Conservation (phyloP, 2,329 filamentous ascomycete species). For the Pestalotiopsis sp. region DNA sequence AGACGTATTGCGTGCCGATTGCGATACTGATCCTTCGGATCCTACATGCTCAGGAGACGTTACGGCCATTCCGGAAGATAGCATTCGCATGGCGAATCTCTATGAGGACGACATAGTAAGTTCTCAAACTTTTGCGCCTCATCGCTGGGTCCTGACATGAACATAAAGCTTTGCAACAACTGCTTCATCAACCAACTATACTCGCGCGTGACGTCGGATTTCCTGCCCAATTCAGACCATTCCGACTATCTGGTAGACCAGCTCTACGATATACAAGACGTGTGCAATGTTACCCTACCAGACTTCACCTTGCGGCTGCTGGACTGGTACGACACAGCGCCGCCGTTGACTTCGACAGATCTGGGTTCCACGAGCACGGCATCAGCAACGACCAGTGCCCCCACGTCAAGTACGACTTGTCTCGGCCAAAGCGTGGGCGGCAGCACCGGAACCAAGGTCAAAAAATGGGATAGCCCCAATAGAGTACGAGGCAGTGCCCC, state of each 20-base stretch:
- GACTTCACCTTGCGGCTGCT: background rate
- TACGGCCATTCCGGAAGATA: background rate
- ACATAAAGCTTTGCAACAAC: background rate
- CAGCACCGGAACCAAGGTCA: background rate
- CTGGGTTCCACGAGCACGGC: background rate
- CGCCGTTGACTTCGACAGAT: background rate
- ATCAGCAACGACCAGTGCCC: background rate
- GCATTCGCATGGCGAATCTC: background rate
- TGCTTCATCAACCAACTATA: constrained; percentile 8
- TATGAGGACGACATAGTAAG: constrained; percentile 10
- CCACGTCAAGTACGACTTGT: background rate
- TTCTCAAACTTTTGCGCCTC: background rate
- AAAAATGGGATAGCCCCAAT: too few relatives aligned
- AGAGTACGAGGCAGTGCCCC: too few relatives aligned
- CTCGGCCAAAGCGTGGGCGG: background rate
- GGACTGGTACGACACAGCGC: background rate
- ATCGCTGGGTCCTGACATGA: background rate
- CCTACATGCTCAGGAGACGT: background rate
- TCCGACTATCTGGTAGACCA: constrained; percentile 11
- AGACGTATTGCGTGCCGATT: constrained; percentile 5
- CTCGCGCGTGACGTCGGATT: constrained; percentile 4
- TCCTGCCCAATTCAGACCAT: constrained; percentile 2
- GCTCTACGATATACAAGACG: constrained; percentile 4
- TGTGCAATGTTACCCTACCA: background rate
- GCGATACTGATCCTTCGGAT: constrained; percentile 1